phyloP scores from a whole-genome alignment of 805 yeast genomes.

The Lachancea lanzarotensis region DNA sequence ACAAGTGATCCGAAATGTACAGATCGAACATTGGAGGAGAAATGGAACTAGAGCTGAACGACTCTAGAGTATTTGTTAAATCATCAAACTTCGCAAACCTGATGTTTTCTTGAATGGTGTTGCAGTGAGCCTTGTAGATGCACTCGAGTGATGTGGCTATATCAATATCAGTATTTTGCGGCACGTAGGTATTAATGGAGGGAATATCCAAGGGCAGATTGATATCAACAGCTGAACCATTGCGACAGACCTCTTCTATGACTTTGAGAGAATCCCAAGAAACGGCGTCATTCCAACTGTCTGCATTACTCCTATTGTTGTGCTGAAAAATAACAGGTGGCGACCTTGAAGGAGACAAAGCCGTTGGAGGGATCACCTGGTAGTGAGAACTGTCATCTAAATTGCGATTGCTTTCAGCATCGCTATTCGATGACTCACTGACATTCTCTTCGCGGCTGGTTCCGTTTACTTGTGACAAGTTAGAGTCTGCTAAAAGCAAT shows the following conservation, averaged over 20 bases:
- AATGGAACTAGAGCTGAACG: conserved; percentile 47
- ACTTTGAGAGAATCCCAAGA: conserved; percentile 1
- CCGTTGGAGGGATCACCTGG: background rate
- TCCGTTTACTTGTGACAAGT: background rate
- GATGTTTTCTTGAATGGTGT: conserved; percentile 55
- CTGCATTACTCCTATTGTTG: background rate
- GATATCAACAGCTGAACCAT: background rate
- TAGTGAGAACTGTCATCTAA: background rate
- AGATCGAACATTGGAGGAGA: conserved; percentile 59
- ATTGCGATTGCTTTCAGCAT: background rate
- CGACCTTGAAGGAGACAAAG: background rate
- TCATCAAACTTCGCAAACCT: conserved; percentile 61
- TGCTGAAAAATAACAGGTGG: conserved; percentile 2
- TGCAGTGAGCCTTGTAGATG: conserved; percentile 58
- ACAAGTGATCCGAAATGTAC: conserved; percentile 41
- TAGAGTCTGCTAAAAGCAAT: conserved; percentile 12
- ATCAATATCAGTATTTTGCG: conserved; percentile 44
- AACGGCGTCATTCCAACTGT: background rate
- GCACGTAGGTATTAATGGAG: conserved; percentile 31
- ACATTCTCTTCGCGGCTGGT: background rate
- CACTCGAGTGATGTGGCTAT: conserved; percentile 56
- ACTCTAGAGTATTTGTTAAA: conserved; percentile 45
- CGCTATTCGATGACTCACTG: background rate
- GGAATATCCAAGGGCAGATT: conserved; percentile 36
- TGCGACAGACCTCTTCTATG: background rate